phyloP scores from a whole-genome alignment of 2,329 filamentous ascomycete genomes.

The Ambrosiella xylebori region DNA sequence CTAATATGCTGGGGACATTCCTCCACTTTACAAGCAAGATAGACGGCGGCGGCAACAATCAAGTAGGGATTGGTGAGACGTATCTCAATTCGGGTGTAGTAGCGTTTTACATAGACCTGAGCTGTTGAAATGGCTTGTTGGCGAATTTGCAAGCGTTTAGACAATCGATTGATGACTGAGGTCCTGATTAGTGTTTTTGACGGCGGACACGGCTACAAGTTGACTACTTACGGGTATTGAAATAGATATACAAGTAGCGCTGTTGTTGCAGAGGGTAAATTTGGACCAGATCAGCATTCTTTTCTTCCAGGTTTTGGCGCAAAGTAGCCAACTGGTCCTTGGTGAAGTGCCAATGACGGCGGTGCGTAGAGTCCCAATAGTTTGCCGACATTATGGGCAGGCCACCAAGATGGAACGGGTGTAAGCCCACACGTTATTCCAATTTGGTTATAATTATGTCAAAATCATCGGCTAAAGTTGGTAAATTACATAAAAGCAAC shows the following conservation, averaged over 20 bases:
- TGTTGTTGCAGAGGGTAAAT: constrained; percentile 69
- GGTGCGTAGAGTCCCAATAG: constrained; percentile 92
- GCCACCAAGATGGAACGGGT: not conserved
- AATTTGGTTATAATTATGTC: not conserved
- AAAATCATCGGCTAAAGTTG: no score
- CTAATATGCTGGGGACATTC: constrained; percentile 94
- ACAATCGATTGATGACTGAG: constrained; percentile 63
- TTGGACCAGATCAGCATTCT: constrained; percentile 55
- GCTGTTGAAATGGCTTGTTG: constrained; percentile 91
- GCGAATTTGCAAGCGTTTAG: constrained; percentile 64
- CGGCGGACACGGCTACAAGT: not conserved
- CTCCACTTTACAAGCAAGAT: constrained; percentile 95
- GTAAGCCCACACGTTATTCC: not conserved
- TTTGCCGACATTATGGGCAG: constrained; percentile 60
- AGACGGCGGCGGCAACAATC: constrained; percentile 80
- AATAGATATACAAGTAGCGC: constrained; percentile 75
- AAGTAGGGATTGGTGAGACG: constrained; percentile 86
- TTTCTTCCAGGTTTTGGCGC: constrained; percentile 60
- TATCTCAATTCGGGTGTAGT: constrained; percentile 82
- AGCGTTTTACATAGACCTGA: constrained; percentile 85
- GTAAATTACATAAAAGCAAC: no score
- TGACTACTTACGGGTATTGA: constrained; percentile 57
- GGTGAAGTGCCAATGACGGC: constrained; percentile 77
- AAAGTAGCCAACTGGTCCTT: constrained; percentile 61
- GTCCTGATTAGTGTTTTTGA: constrained; percentile 4